These are phyloP conservation scores for Iris macrosiphon DNA, from an alignment of 106 monocot species.

Conservation along the genomic window DNA sequence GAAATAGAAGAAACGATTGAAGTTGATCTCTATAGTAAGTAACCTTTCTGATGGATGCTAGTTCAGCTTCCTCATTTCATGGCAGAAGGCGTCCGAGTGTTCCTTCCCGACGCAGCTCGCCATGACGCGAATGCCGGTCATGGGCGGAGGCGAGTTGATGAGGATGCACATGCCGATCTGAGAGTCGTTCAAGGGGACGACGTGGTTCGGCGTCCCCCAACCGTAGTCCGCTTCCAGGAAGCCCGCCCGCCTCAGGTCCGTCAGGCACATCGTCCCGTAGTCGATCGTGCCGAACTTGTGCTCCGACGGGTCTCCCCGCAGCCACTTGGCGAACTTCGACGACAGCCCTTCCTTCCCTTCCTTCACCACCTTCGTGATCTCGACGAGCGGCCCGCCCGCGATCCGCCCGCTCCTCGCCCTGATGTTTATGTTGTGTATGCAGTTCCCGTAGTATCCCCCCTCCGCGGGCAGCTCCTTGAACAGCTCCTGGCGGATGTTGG, in stretches of 20 bases:
- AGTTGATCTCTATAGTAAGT: no score
- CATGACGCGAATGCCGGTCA: background rate
- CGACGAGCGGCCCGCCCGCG: constrained; percentile 8
- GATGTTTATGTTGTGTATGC: constrained; percentile 33
- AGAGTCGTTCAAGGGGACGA: constrained; percentile 33
- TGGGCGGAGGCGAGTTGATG: constrained; percentile 6
- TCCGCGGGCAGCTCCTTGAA: background rate
- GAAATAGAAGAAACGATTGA: no score
- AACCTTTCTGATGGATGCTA: no score
- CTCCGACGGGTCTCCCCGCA: constrained; percentile 20
- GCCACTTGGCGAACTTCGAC: constrained; percentile 27
- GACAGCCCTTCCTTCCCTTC: constrained; percentile 33
- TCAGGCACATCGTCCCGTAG: constrained; percentile 26
- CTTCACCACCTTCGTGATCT: constrained; percentile 30
- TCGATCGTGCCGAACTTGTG: constrained; percentile 25
- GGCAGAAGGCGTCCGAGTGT: background rate
- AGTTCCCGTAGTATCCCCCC: constrained; percentile 42
- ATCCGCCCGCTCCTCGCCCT: constrained; percentile 10
- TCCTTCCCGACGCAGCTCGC: constrained; percentile 1
- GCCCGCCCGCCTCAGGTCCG: constrained; percentile 44
- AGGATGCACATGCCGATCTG: constrained; percentile 31
- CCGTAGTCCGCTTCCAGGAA: constrained; percentile 45
- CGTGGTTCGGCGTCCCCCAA: constrained; percentile 37
- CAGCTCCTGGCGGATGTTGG: background rate
- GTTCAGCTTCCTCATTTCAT: no score